Evolutionary conservation across 176 grass and related monocot species (phyloP).

Genomic region (Lolium rigidum): DNA sequence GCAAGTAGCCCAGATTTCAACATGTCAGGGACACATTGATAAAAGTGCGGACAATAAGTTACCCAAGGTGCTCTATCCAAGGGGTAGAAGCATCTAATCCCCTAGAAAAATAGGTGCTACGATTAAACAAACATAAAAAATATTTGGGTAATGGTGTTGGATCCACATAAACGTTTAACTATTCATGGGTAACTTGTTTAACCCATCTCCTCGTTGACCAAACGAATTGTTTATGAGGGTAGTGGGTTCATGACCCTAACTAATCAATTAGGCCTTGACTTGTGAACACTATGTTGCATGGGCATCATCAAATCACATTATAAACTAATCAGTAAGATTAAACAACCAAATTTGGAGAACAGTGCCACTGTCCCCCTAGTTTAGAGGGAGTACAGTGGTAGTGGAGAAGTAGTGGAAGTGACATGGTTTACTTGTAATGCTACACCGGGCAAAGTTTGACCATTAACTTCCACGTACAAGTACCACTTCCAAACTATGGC

Average conservation of each 20-base stretch:
- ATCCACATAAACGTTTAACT: slow-evolving; percentile 62
- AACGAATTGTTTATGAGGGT: slow-evolving; percentile 48
- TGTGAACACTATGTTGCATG: slow-evolving; percentile 60
- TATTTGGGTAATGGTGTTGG: slow-evolving; percentile 68
- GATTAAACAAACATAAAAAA: slow-evolving; percentile 64
- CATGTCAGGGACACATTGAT: slow-evolving; percentile 62
- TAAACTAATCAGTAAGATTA: slow-evolving; percentile 41
- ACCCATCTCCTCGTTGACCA: slow-evolving; percentile 57
- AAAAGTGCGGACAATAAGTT: slow-evolving; percentile 64
- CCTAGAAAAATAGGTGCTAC: slow-evolving; percentile 35
- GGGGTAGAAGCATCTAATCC: slow-evolving; percentile 94
- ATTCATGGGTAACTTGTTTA: slow-evolving; percentile 40
- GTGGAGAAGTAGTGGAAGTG: slow-evolving; percentile 61
- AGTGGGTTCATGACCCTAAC: slow-evolving; percentile 62
- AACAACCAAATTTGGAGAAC: slow-evolving; percentile 17
- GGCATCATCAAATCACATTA: slow-evolving; percentile 53
- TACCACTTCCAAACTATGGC: slow-evolving; percentile 20
- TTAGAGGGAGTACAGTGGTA: slow-evolving; percentile 50
- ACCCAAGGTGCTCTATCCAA: slow-evolving; percentile 64
- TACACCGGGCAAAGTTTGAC: slow-evolving; percentile 34
- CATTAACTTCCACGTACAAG: slow-evolving; percentile 37
- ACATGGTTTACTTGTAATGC: slow-evolving; percentile 35
- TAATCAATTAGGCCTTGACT: slow-evolving; percentile 76
- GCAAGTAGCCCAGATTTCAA: slow-evolving; percentile 59
- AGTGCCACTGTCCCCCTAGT: slow-evolving; percentile 24